Percentiles rank a stretch among this genome's conserved stretches.
phyloP scores from a whole-genome alignment of 176 grass and related monocot genomes.

The Oryza officinalis region DNA sequence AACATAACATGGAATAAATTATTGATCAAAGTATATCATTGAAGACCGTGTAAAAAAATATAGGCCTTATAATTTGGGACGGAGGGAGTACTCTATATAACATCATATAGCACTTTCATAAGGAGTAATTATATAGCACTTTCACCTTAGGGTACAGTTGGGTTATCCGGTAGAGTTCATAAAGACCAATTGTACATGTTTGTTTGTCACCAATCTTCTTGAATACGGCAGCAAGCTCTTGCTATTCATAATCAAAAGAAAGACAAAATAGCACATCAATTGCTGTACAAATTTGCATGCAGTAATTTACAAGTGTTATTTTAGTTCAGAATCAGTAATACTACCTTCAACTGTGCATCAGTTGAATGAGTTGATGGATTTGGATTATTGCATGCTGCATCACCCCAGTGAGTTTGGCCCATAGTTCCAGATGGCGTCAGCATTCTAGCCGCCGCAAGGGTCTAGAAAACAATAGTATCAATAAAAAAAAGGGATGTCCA shows the following conservation, averaged over 20 bases:
- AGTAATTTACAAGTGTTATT: neutral
- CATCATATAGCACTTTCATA: neutral
- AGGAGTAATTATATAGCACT: neutral
- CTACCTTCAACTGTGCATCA: constrained; percentile 95
- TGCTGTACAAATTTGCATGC: neutral
- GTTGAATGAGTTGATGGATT: constrained; percentile 71
- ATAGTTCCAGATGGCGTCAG: constrained; percentile 91
- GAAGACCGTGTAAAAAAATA: too few relatives aligned
- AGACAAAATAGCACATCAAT: neutral
- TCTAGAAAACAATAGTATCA: constrained; percentile 49
- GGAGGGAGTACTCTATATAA: neutral
- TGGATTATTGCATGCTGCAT: constrained; percentile 78
- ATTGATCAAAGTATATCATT: too few relatives aligned
- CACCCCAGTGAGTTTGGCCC: constrained; percentile 96
- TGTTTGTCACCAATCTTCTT: constrained; percentile 99
- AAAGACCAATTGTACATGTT: constrained; percentile 90
- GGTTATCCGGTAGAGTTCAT: constrained; percentile 94
- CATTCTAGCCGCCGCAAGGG: constrained; percentile 98
- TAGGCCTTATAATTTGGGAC: too few relatives aligned
- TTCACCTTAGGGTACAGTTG: constrained; percentile 91
- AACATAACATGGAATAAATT: too few relatives aligned
- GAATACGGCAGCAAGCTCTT: constrained; percentile 98
- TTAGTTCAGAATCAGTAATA: neutral
- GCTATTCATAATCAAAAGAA: constrained; percentile 52
- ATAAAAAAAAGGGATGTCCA: neutral